phyloP scores from a whole-genome alignment of 192 early-diverging fungal genomes.

The Coemansia sp. region DNA sequence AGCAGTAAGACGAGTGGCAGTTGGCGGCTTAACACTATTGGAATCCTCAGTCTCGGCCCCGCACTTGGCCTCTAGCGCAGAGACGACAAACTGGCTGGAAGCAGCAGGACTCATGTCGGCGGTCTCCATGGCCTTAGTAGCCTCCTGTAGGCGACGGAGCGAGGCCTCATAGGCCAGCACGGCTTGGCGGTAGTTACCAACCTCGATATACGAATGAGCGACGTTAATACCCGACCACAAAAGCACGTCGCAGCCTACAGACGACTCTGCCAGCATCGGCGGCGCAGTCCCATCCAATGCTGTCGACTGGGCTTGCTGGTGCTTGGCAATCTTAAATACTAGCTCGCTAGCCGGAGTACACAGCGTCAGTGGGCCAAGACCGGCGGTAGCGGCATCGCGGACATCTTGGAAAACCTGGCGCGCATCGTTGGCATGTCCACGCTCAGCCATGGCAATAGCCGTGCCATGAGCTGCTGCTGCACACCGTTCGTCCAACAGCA shows the following conservation, averaged over 20 bases:
- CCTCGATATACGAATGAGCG: constrained; percentile 73
- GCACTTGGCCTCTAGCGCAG: constrained; percentile 1
- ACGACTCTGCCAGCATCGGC: neutral
- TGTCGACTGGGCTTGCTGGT: neutral
- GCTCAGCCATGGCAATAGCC: constrained; percentile 80
- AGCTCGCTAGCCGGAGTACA: constrained; percentile 19
- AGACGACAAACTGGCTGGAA: neutral
- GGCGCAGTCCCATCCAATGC: neutral
- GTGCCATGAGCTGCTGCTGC: constrained; percentile 83
- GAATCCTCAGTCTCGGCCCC: neutral
- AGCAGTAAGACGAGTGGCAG: constrained; percentile 11
- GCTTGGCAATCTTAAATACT: constrained; percentile 24
- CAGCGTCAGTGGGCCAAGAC: constrained; percentile 28
- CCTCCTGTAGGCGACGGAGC: constrained; percentile 46
- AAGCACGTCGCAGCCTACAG: constrained; percentile 40
- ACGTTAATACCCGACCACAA: constrained; percentile 65
- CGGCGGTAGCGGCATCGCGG: constrained; percentile 53
- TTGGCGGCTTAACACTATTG: neutral
- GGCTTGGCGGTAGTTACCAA: constrained; percentile 73
- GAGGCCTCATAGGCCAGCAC: constrained; percentile 66
- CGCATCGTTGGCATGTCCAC: constrained; percentile 60
- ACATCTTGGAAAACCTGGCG: constrained; percentile 66
- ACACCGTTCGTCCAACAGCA: constrained; percentile 68
- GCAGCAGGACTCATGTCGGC: neutral
- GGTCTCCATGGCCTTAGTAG: constrained; percentile 15